Conservation (phyloP, 1,284 basidiomycete genomes). For the Taiwanofungus camphoratus region DNA sequence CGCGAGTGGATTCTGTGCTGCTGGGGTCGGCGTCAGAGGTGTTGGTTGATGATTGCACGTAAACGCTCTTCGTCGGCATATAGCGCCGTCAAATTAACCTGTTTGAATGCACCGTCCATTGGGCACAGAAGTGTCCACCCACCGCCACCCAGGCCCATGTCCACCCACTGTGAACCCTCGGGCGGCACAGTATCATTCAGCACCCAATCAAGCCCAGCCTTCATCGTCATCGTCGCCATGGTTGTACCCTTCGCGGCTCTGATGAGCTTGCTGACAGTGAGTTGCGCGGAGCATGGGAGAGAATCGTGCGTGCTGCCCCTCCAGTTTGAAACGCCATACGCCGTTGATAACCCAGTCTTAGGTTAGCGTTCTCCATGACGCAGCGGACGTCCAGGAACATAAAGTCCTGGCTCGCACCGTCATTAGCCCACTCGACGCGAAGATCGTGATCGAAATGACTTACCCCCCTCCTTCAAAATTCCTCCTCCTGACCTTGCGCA, state of each 20-base stretch:
- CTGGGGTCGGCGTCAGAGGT: slow-evolving; percentile 44
- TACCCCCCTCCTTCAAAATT: too few relatives aligned
- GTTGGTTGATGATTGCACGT: slow-evolving; percentile 75
- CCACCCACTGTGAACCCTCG: slow-evolving; percentile 53
- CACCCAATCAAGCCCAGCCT: slow-evolving; percentile 86
- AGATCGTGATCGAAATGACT: too few relatives aligned
- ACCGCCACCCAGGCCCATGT: slow-evolving; percentile 39
- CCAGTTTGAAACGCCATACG: too few relatives aligned
- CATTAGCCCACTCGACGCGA: too few relatives aligned
- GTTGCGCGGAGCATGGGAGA: slow-evolving; percentile 84
- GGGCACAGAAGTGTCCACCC: slow-evolving; percentile 89
- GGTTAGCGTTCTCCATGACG: too few relatives aligned
- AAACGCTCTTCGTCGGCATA: slow-evolving; percentile 59
- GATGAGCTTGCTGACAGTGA: slow-evolving; percentile 87
- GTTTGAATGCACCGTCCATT: slow-evolving; percentile 87
- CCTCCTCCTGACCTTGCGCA: too few relatives aligned
- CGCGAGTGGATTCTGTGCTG: too few relatives aligned
- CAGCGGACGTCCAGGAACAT: too few relatives aligned
- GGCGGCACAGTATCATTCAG: slow-evolving; percentile 80
- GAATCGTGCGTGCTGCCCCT: too few relatives aligned
- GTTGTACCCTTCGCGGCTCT: slow-evolving; percentile 83
- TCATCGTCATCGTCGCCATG: slow-evolving; percentile 80
- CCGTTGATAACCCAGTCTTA: too few relatives aligned
- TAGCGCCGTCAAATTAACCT: slow-evolving; percentile 80
- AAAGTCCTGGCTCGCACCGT: too few relatives aligned